Evolutionary conservation across 2,329 filamentous ascomycete species (phyloP), one percentile per base, ranked within the genome.

Genomic region (Cercospora sp.): DNA sequence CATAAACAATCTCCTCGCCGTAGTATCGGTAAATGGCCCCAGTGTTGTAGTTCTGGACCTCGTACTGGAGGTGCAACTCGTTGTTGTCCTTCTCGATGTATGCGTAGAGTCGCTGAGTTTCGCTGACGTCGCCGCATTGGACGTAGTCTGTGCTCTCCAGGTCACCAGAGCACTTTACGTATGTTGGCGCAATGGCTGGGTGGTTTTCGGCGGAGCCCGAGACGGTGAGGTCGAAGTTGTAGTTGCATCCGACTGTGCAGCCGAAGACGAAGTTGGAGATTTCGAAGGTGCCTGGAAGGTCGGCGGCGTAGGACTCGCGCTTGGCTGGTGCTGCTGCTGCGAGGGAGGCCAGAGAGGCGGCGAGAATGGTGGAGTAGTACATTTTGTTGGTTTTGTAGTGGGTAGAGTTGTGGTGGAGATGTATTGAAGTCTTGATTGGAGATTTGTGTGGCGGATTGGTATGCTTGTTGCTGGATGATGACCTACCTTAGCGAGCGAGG

Each of bases 181-280:
- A 34, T 16, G 68, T 60, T 16, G 43, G 69, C 12, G 61, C 57
- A 49, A 72, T 53, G 30, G 65, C 61, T 2, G 72, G 72, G 67
- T 73, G 67, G 67, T 72, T 68, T 30, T 61, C n/a, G 21, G 45
- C 37, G 7, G 34, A 53, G 49, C 71, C 71, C 9, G 57, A 45
- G 62, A 74, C 64, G 24, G 65, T 26, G 13, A 74, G 68, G 62
- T 73, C 66, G 70, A 75, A 74, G 63, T 45, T 63, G 61, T 64
- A 75, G 70, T 63, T 12, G 69, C 74, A 75, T 65, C 67, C 67
- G 51, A 21, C 59, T 21, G 71, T 70, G 69, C 74, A 75, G 66
- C 74, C 73, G 67, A 68, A 75, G 69, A 70, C 40, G 71, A 74
- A 75, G 53, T 75, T 70, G 55, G 69, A 67, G 43, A 75, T 63